Percentiles rank a stretch among this genome's conserved stretches.
Evolutionary conservation across 495 filamentous ascomycete species (phyloP).

Genomic region (Astrothelium subdiscretum): DNA sequence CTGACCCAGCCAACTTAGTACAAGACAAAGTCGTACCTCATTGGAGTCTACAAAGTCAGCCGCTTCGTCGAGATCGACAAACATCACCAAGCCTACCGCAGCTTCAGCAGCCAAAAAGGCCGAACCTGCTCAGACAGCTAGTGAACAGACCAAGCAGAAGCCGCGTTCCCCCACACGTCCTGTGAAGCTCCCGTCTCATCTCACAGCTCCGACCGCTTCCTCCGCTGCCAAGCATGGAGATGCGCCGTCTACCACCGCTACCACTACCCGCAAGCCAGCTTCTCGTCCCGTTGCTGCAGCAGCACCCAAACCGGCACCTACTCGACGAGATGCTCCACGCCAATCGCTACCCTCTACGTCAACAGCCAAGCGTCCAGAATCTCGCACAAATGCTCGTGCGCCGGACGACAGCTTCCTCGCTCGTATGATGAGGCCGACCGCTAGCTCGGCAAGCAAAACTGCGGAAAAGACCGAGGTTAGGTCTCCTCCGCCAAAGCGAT

Average conservation of each 20-base stretch:
- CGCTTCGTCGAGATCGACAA: not conserved
- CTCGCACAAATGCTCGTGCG: conserved; percentile 14
- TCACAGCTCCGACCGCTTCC: conserved; percentile 30
- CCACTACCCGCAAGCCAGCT: conserved; percentile 12
- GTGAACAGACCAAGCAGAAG: conserved; percentile 20
- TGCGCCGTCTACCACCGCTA: not conserved
- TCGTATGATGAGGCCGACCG: conserved; percentile 87
- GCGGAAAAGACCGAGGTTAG: conserved; percentile 44
- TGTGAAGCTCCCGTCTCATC: conserved; percentile 26
- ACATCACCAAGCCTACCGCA: conserved; percentile 12
- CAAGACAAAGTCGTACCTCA: not conserved
- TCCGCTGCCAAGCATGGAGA: conserved; percentile 28
- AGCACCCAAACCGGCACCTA: conserved; percentile 11
- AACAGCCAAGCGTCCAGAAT: conserved; percentile 21
- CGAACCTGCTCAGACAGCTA: conserved; percentile 8
- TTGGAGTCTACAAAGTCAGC: conserved; percentile 6
- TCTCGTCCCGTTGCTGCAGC: conserved; percentile 12
- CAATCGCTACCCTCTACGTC: conserved; percentile 9
- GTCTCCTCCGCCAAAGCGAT: not conserved
- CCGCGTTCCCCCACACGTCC: conserved; percentile 27
- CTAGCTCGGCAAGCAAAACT: conserved; percentile 63
- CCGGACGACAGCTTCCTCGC: conserved; percentile 67
- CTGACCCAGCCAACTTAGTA: not conserved
- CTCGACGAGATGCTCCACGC: conserved; percentile 16
- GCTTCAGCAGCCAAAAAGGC: conserved; percentile 9